Evolutionary conservation across 1,284 basidiomycete species (phyloP), one percentile per base, ranked within the genome.

Genomic region (Naganishia liquefaciens): DNA sequence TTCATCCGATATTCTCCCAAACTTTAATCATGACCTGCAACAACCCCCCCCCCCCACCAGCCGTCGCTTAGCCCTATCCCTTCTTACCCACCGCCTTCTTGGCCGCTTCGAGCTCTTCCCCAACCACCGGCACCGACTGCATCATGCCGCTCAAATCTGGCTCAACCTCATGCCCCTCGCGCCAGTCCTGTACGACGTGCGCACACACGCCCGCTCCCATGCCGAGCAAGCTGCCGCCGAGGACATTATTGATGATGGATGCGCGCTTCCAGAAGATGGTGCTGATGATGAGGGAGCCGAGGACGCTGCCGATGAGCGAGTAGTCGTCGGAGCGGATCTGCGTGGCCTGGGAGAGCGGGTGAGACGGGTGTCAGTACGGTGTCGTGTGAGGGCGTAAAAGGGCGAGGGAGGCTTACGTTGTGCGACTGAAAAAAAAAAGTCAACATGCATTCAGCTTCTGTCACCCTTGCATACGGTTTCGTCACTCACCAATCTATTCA

Each of bases 261-360:
- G 77, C 77, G 30, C 77, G 70, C 13, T 66, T 62, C 27, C 77
- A 72, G 67, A 79, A 74, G 47, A 78, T 49, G 11, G 78, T 74
- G 0, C 77, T 77, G 19, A 71, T 54, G 49, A 78, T 40, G 21
- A 79, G 64, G 7, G 69, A 73, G 10, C 72, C 72, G 9, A 79
- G 70, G 1, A 70, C 68, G 25, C 75, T 63, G 23, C 76, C 75
- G 40, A 79, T 79, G 28, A 77, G 54, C 0, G 75, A 75, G 51
- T 75, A 79, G 66, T 79, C 78, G 63, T 79, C 77, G 11, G 71
- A 68, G 37, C 72, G 70, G 9, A 77, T 65, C 64, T 77, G 76
- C 13, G 65, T 58, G 0, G 53, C 53, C 69, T 75, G 42, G 11
- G 21, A 43, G 11, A 40, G 30, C 17, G 13, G 28, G 57, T n/a